These are phyloP conservation scores for Schizopora paradoxa DNA, from an alignment of 1,284 basidiomycete genomes.

Conservation along the genomic window DNA sequence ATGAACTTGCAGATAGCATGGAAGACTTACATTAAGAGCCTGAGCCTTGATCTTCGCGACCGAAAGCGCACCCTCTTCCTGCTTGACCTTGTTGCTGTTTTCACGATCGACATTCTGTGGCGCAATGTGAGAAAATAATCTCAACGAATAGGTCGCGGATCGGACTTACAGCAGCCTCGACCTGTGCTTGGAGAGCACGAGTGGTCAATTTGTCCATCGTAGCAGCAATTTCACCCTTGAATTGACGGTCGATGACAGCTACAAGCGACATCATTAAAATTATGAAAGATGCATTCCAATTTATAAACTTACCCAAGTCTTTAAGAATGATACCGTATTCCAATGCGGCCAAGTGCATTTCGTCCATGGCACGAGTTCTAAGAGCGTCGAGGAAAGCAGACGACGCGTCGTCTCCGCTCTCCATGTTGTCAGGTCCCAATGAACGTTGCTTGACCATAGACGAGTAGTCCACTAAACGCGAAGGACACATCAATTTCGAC, in stretches of 20 bases:
- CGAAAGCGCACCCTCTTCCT: conserved; percentile 69
- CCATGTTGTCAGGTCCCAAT: conserved; percentile 65
- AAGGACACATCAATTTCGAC: conserved; percentile 12
- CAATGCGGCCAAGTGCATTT: conserved; percentile 68
- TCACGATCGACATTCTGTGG: conserved; percentile 72
- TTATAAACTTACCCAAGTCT: conserved; percentile 51
- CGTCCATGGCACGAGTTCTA: conserved; percentile 76
- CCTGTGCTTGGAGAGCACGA: conserved; percentile 74
- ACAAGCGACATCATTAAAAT: conserved; percentile 4
- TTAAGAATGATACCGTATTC: conserved; percentile 77
- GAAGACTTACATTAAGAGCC: conserved; percentile 45
- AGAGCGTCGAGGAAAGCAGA: conserved; percentile 76
- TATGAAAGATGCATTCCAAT: not conserved
- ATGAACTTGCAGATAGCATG: conserved; percentile 2
- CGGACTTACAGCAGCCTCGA: conserved; percentile 66
- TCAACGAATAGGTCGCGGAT: not conserved
- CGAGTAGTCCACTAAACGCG: conserved; percentile 42
- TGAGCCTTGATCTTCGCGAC: conserved; percentile 73
- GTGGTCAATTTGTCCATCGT: conserved; percentile 83
- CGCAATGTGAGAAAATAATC: not conserved
- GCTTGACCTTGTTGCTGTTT: conserved; percentile 79
- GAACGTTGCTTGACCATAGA: conserved; percentile 75
- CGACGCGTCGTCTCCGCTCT: conserved; percentile 60
- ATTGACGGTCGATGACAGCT: conserved; percentile 80
- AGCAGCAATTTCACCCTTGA: conserved; percentile 74